These are phyloP conservation scores for Drosera spatulata DNA, from an alignment of 179 eudicot genomes.

Conservation along the genomic window DNA sequence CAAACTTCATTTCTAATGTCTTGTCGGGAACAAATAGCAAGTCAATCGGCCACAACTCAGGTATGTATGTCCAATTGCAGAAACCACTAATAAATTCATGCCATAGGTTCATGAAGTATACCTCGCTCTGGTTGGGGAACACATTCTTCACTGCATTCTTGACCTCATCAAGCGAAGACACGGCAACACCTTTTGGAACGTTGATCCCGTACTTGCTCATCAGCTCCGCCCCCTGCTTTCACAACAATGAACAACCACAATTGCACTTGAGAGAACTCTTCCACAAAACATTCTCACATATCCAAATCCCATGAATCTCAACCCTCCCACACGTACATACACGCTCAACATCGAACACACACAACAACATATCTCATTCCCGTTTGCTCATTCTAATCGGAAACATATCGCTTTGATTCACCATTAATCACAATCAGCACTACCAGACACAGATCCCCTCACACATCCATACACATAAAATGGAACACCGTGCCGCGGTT, in stretches of 20 bases:
- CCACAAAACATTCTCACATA: not conserved
- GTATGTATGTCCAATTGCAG: not conserved
- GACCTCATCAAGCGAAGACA: constrained; percentile 54
- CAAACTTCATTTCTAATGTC: too few species aligned
- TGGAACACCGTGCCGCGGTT: too few species aligned
- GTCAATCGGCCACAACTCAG: not conserved
- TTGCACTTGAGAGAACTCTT: not conserved
- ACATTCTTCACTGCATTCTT: constrained; percentile 44
- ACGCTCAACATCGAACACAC: not conserved
- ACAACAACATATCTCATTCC: not conserved
- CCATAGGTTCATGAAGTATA: constrained; percentile 10
- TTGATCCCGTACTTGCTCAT: constrained; percentile 82
- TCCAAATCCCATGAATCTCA: not conserved
- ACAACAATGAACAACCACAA: not conserved
- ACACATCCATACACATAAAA: too few species aligned
- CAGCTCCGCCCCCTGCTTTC: constrained; percentile 77
- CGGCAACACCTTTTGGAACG: constrained; percentile 85
- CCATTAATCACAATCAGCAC: too few species aligned
- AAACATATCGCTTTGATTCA: too few species aligned
- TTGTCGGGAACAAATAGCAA: too few species aligned
- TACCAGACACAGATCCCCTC: too few species aligned
- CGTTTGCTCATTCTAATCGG: too few species aligned
- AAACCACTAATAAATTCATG: not conserved
- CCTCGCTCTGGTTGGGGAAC: constrained; percentile 77
- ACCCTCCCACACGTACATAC: not conserved